Percentiles rank a stretch among this genome's conserved stretches.
Evolutionary conservation across 352 stramenopile genomes (phyloP).

Genomic region (Pythium biforme): DNA sequence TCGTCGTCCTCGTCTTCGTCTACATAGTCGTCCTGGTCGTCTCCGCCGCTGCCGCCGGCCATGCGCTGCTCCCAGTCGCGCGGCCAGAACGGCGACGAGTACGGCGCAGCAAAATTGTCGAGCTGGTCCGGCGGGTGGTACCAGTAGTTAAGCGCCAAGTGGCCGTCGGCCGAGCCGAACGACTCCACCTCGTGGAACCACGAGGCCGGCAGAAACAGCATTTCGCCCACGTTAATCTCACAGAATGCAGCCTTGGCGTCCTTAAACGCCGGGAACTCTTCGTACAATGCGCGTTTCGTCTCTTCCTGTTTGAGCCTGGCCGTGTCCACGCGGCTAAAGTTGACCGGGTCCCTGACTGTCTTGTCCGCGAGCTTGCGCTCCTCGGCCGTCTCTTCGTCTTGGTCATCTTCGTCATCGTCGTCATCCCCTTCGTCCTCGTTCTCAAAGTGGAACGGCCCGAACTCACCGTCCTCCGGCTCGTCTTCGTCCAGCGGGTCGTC

Average conservation of each 20-base stretch:
- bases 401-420: conserved; percentile 34
- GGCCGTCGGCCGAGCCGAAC: conserved; percentile 56
- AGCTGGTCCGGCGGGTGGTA: conserved; percentile 80
- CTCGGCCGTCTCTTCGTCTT: conserved; percentile 19
- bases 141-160: conserved; percentile 90
- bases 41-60: not conserved
- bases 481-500: conserved; percentile 37
- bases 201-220: conserved; percentile 95
- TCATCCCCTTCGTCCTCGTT: conserved; percentile 55
- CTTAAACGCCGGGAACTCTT: conserved; percentile 59
- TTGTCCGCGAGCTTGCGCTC: conserved; percentile 36
- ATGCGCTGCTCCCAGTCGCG: conserved; percentile 57
- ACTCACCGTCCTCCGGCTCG: conserved; percentile 42
- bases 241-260: conserved; percentile 62
- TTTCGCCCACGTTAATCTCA: conserved; percentile 90
- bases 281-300: conserved; percentile 32
- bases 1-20: conserved; percentile 18
- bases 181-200: conserved; percentile 98
- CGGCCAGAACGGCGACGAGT: conserved; percentile 76
- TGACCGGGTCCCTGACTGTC: conserved; percentile 67
- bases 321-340: conserved; percentile 76
- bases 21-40: conserved; percentile 10
- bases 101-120: conserved; percentile 58
- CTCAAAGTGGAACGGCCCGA: conserved; percentile 45
- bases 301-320: conserved; percentile 36